Percentiles rank a stretch among this genome's conserved stretches.
Conservation (phyloP, 2,329 filamentous ascomycete genomes). For the Thelonectria discophora region DNA sequence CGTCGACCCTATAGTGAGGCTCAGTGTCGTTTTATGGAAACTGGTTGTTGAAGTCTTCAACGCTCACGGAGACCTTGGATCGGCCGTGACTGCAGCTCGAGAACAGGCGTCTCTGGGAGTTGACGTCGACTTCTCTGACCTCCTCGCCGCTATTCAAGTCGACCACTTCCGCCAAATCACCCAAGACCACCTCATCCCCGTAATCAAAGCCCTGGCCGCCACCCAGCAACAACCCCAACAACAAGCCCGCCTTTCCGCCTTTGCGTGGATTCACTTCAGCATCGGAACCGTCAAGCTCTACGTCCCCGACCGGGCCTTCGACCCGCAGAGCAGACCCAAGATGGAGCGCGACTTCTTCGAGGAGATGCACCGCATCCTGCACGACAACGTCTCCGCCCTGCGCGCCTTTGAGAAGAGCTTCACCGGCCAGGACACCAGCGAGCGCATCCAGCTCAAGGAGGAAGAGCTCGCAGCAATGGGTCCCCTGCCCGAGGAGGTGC, state of each 20-base stretch:
- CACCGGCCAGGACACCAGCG: slow-evolving; percentile 72
- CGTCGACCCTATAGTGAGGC: slow-evolving; percentile 57
- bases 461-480: slow-evolving; percentile 72
- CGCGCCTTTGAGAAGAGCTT: slow-evolving; percentile 71
- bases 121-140: slow-evolving; percentile 33
- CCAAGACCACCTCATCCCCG: slow-evolving; percentile 55
- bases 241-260: slow-evolving; percentile 48
- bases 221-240: slow-evolving; percentile 30
- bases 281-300: slow-evolving; percentile 80
- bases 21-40: slow-evolving; percentile 59
- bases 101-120: slow-evolving; percentile 30
- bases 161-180: slow-evolving; percentile 51
- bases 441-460: slow-evolving; percentile 71
- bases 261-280: slow-evolving; percentile 81
- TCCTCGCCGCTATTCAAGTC: slow-evolving; percentile 41
- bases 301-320: slow-evolving; percentile 85
- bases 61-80: slow-evolving; percentile 50
- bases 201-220: slow-evolving; percentile 54
- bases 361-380: slow-evolving; percentile 64
- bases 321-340: slow-evolving; percentile 74
- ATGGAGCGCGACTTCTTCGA: slow-evolving; percentile 70
- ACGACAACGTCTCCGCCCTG: slow-evolving; percentile 67
- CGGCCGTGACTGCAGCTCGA: slow-evolving; percentile 41
- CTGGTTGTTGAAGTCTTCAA: slow-evolving; percentile 55
- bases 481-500: slow-evolving; percentile 68